phyloP scores from a whole-genome alignment of 257 asterid species.

The Gentiana macrophylla region DNA sequence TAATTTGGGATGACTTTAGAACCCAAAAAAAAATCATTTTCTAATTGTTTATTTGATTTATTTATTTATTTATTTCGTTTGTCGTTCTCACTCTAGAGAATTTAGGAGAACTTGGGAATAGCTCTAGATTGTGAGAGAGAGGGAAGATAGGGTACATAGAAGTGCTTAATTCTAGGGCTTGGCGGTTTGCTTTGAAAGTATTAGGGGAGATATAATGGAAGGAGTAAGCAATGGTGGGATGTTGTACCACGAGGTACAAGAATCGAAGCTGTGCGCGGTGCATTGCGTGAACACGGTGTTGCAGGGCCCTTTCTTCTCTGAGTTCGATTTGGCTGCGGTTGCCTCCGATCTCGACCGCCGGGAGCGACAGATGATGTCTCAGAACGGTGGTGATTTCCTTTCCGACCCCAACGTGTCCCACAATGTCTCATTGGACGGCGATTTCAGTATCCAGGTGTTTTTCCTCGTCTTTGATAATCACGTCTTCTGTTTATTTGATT shows the following conservation, averaged over 20 bases:
- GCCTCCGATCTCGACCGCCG: conserved; percentile 90
- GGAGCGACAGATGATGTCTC: conserved; percentile 92
- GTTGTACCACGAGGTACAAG: conserved; percentile 99
- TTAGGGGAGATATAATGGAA: conserved; percentile 9
- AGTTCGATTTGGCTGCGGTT: conserved; percentile 93
- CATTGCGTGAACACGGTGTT: conserved; percentile 96
- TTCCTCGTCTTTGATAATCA: background rate
- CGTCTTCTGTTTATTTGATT: background rate
- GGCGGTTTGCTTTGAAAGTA: too few species aligned
- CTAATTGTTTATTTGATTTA: too few species aligned
- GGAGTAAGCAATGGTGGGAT: conserved; percentile 76
- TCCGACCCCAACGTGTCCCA: conserved; percentile 28
- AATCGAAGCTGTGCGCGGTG: conserved; percentile 96
- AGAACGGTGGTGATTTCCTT: conserved; percentile 66
- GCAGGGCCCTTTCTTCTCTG: conserved; percentile 97
- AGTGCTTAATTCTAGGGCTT: too few species aligned
- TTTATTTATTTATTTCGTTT: too few species aligned
- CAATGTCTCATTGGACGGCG: conserved; percentile 36
- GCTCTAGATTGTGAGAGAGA: too few species aligned
- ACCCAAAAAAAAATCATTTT: too few species aligned
- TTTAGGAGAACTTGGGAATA: too few species aligned
- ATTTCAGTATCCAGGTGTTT: conserved; percentile 37
- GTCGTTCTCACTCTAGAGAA: too few species aligned
- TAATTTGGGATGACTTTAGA: too few species aligned
- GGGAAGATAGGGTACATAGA: too few species aligned